Evolutionary conservation across 2,329 filamentous ascomycete genomes (phyloP), one percentile per base, ranked within the genome.

Genomic region (Fusarium piperis): DNA sequence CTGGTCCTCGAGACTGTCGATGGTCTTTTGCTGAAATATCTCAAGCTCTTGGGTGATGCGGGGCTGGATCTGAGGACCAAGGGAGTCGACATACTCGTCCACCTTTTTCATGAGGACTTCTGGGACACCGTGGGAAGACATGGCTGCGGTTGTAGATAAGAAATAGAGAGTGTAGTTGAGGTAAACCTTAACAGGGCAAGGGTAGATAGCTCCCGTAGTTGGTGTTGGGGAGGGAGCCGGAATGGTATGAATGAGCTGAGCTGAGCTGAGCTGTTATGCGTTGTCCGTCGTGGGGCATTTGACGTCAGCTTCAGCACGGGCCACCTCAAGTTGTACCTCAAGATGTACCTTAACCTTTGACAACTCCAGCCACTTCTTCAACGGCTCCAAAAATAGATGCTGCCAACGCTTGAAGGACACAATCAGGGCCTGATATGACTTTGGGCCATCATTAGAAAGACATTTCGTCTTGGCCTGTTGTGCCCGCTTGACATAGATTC

Each of bases 21-120:
- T 83, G 66, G 83, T 85, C 74, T 83, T 83, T 57, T 78, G 74
- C 69, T 85, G 83, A 67, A 85, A 85, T 7, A 74, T 66, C 56
- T 85, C 82, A 53, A 85, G 79, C 77, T 85, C 83, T 15, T 79
- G 64, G 15, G 82, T 77, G 76, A 85, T 84, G 80, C 82, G 83
- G 74, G 83, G 83, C 67, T 84, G 82, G 60, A 85, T 84, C 71
- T 85, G 81, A 7, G 83, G 83, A 2, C 81, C 82, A 5, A 85
- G 82, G 1, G 83, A 84, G 78, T 85, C 83, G 74, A 85, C 83
- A 56, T 85, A 85, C 16, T 83, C 79, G 78, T 85, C 83, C 3
- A 85, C 81, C 65, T 84, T 82, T 52, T 80, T 79, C 78, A 84
- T 81, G 64, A 85, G 64, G 32, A 83, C 81, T 52, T 84, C 83